Evolutionary conservation across 2,329 filamentous ascomycete species (phyloP).

Genomic region (Amylocarpus encephaloides): DNA sequence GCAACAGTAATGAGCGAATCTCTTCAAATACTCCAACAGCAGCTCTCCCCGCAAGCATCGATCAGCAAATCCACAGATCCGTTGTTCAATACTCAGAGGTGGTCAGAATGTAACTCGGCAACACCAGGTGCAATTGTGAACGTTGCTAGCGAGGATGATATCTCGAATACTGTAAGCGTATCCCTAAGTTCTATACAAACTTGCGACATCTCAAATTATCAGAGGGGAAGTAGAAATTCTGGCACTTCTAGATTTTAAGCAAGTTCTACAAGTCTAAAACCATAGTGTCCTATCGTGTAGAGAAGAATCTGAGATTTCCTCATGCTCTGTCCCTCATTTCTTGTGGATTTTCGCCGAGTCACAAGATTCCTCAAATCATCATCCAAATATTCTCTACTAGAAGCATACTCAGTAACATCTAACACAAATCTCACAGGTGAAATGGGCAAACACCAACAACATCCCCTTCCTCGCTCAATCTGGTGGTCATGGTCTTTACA

Average conservation of each 20-base stretch:
- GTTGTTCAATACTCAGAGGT: not conserved
- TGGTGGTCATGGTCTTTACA: constrained; percentile 8
- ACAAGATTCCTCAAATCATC: no score
- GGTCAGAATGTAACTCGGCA: constrained; percentile 4
- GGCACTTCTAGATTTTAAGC: no score
- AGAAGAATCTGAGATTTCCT: no score
- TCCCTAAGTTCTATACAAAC: not conserved
- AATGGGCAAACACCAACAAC: constrained; percentile 6
- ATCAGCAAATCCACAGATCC: not conserved
- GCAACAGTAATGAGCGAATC: not conserved
- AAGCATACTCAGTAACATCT: not conserved
- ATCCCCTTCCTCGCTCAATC: constrained; percentile 11
- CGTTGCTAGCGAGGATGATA: constrained; percentile 5
- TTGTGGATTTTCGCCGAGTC: no score
- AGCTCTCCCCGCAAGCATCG: not conserved
- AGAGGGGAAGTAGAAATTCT: no score
- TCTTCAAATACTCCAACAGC: not conserved
- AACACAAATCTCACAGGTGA: constrained; percentile 1
- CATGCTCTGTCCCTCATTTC: no score
- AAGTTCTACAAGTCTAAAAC: no score
- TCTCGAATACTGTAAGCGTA: not conserved
- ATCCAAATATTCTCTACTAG: no score
- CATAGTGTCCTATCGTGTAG: no score
- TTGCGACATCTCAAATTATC: no score
- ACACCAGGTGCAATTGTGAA: constrained; percentile 7